Percentiles rank a stretch among this genome's conserved stretches.
phyloP scores from a whole-genome alignment of 2,329 filamentous ascomycete genomes.

The Talaromyces islandicus region DNA sequence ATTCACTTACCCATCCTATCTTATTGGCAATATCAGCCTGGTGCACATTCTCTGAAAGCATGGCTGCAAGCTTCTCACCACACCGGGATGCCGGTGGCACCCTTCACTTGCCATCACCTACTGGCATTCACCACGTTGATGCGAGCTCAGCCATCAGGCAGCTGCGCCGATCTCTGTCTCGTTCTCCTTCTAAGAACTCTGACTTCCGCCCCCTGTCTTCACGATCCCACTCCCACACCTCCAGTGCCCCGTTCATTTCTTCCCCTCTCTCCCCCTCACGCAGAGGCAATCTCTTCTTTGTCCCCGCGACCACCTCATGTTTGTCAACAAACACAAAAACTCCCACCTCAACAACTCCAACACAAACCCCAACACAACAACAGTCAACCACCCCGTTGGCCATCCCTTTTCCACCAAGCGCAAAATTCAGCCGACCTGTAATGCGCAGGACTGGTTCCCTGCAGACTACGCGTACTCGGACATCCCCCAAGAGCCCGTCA shows the following conservation, averaged over 20 bases:
- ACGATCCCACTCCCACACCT: constrained; percentile 41
- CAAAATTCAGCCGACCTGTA: constrained; percentile 50
- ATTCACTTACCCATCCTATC: not conserved
- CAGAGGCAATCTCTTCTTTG: constrained; percentile 46
- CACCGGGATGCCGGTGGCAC: constrained; percentile 61
- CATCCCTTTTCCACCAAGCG: constrained; percentile 60
- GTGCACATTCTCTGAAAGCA: constrained; percentile 18
- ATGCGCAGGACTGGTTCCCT: constrained; percentile 32
- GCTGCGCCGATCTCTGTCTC: constrained; percentile 78
- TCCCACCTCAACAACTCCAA: not conserved
- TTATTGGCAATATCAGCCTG: not conserved
- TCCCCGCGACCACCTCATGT: constrained; percentile 34
- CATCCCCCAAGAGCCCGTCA: constrained; percentile 73
- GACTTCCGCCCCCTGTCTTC: constrained; percentile 60
- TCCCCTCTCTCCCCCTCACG: constrained; percentile 10
- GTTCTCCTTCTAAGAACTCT: constrained; percentile 79
- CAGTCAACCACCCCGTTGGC: constrained; percentile 37
- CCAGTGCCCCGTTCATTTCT: constrained; percentile 29
- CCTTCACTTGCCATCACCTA: constrained; percentile 80
- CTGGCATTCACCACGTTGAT: constrained; percentile 74
- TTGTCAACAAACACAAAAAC: constrained; percentile 1
- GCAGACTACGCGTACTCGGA: constrained; percentile 50
- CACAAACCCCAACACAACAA: not conserved
- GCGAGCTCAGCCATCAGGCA: constrained; percentile 75
- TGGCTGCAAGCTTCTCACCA: constrained; percentile 45